These are phyloP conservation scores for Penicillium sp. DNA, from an alignment of 2,329 filamentous ascomycete species.

Conservation along the genomic window DNA sequence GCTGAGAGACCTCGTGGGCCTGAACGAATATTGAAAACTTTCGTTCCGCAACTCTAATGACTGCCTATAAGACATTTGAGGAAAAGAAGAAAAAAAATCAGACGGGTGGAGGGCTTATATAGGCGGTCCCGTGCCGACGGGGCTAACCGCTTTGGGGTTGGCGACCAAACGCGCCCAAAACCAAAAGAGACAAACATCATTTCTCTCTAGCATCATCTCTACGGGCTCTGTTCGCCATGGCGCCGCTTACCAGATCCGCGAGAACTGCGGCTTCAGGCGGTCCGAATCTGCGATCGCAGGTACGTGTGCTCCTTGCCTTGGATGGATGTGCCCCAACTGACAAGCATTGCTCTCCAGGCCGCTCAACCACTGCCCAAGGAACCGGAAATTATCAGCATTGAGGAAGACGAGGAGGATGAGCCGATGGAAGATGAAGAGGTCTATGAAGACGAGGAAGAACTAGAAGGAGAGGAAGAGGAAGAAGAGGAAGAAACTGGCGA, in stretches of 20 bases:
- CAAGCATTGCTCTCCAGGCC: background rate
- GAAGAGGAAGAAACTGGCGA: constrained; percentile 26
- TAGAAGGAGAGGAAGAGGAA: constrained; percentile 17
- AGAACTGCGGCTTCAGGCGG: constrained; percentile 23
- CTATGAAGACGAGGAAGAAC: constrained; percentile 30
- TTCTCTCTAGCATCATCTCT: constrained; percentile 27
- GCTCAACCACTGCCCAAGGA: constrained; percentile 27
- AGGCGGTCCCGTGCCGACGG: constrained; percentile 33
- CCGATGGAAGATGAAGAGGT: constrained; percentile 33
- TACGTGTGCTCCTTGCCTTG: constrained; percentile 17
- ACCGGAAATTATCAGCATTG: constrained; percentile 45
- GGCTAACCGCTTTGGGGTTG: constrained; percentile 38
- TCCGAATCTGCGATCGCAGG: constrained; percentile 18
- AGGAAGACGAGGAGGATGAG: constrained; percentile 40
- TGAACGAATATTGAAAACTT: constrained; percentile 89
- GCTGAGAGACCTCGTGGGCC: constrained; percentile 80
- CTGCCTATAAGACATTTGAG: constrained; percentile 70
- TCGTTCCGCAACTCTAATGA: constrained; percentile 99
- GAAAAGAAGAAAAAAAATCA: constrained; percentile 55
- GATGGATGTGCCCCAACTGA: constrained; percentile 9
- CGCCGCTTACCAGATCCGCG: constrained; percentile 43
- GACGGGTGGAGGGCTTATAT: constrained; percentile 38
- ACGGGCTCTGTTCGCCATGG: constrained; percentile 34
- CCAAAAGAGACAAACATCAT: constrained; percentile 38
- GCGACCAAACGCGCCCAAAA: constrained; percentile 32